Evolutionary conservation across 805 yeast genomes (phyloP).

Genomic region (Lachancea thermotolerans): DNA sequence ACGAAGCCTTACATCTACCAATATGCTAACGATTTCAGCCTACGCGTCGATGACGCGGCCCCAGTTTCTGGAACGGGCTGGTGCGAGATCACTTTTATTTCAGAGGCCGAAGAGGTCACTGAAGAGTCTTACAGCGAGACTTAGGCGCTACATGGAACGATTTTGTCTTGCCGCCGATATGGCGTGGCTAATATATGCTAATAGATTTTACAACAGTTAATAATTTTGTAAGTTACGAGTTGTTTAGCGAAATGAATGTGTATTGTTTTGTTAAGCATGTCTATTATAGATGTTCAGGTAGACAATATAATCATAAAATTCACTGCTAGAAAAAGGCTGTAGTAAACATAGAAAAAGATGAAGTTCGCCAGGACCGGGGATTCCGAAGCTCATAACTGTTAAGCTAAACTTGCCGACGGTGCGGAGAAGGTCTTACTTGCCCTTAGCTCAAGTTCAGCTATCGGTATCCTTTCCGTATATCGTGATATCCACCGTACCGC

Average conservation of each 20-base stretch:
- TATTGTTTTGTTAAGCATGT: background rate
- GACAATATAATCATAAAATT: too few relatives aligned
- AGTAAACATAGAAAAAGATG: too few relatives aligned
- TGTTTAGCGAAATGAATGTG: background rate
- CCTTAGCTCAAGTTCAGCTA: too few relatives aligned
- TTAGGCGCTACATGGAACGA: constrained; percentile 2
- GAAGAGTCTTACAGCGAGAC: constrained; percentile 22
- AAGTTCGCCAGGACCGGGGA: too few relatives aligned
- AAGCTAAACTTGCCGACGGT: too few relatives aligned
- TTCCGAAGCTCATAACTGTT: too few relatives aligned
- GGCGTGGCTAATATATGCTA: constrained; percentile 3
- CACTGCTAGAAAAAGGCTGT: too few relatives aligned
- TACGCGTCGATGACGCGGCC: constrained; percentile 19
- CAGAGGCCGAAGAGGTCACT: constrained; percentile 26
- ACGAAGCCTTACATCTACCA: constrained; percentile 96
- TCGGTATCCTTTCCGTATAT: too few relatives aligned
- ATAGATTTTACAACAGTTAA: constrained; percentile 2
- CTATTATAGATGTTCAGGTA: too few relatives aligned
- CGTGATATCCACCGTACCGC: too few relatives aligned
- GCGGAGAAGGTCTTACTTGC: too few relatives aligned
- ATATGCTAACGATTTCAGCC: constrained; percentile 48
- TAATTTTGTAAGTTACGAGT: background rate
- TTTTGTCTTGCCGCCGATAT: background rate
- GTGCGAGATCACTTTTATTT: constrained; percentile 31
- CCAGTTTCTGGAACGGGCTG: constrained; percentile 26